Conservation (phyloP, 176 grass and related monocot species). For the Carex kokanica region DNA sequence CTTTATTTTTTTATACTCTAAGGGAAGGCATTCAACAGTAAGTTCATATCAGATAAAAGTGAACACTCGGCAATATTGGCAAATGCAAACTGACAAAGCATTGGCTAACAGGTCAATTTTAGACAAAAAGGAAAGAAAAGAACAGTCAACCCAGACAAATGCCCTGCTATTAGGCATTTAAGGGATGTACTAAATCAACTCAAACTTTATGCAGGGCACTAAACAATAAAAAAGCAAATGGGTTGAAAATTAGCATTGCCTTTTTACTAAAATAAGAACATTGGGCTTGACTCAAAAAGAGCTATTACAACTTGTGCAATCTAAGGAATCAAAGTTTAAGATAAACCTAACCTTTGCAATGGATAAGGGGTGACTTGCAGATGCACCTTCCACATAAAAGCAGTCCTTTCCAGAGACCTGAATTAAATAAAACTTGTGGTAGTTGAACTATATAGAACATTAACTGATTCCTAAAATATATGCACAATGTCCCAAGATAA, state of each 20-base stretch:
- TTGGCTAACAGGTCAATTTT: not conserved
- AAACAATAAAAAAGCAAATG: not conserved
- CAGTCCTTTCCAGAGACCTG: slow-evolving; percentile 54
- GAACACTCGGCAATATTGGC: not conserved
- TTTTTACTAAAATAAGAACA: not conserved
- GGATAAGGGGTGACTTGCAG: slow-evolving; percentile 57
- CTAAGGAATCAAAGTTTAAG: not conserved
- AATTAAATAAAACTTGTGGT: slow-evolving; percentile 13
- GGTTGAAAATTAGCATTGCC: not conserved
- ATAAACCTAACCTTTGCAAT: slow-evolving; percentile 71
- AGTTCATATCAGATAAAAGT: not conserved
- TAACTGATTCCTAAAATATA: not conserved
- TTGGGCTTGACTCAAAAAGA: not conserved
- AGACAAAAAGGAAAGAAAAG: no score
- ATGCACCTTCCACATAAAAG: slow-evolving; percentile 83
- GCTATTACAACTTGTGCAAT: not conserved
- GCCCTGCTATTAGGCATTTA: not conserved
- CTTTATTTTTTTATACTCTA: slow-evolving; percentile 1
- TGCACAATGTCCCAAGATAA: slow-evolving; percentile 6
- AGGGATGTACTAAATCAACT: not conserved
- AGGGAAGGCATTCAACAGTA: not conserved
- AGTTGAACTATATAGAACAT: not conserved
- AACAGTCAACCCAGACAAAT: not conserved
- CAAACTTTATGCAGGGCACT: not conserved
- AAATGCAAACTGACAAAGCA: not conserved